Base-by-base conservation (phyloP, 441 rosid species). In the Hura crepitans region DNA sequence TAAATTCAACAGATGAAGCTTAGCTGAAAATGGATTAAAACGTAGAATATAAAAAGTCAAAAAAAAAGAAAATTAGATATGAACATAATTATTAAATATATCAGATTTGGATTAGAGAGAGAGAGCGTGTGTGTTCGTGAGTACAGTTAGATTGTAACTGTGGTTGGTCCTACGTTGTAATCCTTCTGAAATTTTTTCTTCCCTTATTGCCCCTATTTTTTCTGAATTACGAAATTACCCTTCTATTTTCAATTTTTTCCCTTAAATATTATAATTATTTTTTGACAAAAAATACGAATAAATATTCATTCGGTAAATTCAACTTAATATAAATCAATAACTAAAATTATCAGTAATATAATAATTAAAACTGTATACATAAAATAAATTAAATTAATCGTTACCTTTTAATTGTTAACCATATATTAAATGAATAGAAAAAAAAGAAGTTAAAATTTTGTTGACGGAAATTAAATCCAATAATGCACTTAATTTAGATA, bases 1-100 rank as follows among this genome's bases (percentile, higher is more conserved):
- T n/a, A n/a, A 22, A 69, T 81, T 80, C 85, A 79, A 84, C 82
- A 81, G 74, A 72, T 75, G 86, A 80, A 82, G 82, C 84, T 81
- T 78, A 82, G 82, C 84, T 81, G 57, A 50, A 25, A 65, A 61
- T 25, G 63, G 72, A 74, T 66, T 59, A 60, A 73, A 77, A 72
- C 78, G 69, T 70, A 68, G 80, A 71, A 66, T 51, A 71, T 31
- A 31, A 65, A 76, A 82, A 79, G 82, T 78, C 77, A 79, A 78
- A 76, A 79, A 79, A 78, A 76, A 79, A 80, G 51, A 75, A 68
- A 35, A 8, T 68, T 45, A 2, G 23, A 27, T 13, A 28, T 17
- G 23, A 15, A 55, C 23, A 23, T 42, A 42, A 42, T 42, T 9
- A 42, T 42, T 23, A 22, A 35, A 66, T 22, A 53, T 23, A 17